Base-by-base conservation (phyloP, 2,329 filamentous ascomycete species). In the Alternaria metachromatica region DNA sequence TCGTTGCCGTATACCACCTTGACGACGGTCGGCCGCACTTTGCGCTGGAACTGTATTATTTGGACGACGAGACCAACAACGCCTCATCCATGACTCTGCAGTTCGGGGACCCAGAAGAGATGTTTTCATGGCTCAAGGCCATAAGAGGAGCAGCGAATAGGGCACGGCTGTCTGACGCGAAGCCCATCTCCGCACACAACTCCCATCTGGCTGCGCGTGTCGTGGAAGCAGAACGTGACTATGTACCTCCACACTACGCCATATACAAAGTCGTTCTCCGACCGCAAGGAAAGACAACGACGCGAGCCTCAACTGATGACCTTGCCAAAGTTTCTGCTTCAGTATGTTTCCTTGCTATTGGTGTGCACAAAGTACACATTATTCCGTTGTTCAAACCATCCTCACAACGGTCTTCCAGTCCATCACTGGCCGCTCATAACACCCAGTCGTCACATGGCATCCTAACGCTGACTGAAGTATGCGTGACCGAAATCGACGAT, bases 201-300 rank as follows among this genome's bases (percentile, higher is more conserved):
- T 82, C 91, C 12, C 87, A 90, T 67, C 87, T 90, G 73, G 85
- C 89, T 44, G 87, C 87, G 20, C 82, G 87, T 43, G 84, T 87
- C 57, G 81, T 92, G 21, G 89, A 92, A 72, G 84, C 87, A 61
- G 88, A 90, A 66, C 84, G 87, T 60, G 90, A 92, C 76, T 92
- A 92, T 74, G 88, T 91, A 67, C 87, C 89, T 30, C 82, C 85
- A 28, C 87, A 88, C 65, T 92, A 91, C 76, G 86, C 87, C 65
- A 87, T 92, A 70, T 92, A 90, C 80, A 88, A 89, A 64, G 89
- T 91, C 9, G 88, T 91, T 25, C 87, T 90, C 72, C 86, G 89
- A 65, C 84, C 86, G n/a, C 80, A 84, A 12, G 82, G 83, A 67
- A 90, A 89, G 78, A 82, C 84, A 18, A 80, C 82, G 30, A 82